Evolutionary conservation across 352 stramenopile genomes (phyloP).

Genomic region (Globisporangium cylindrosporum): DNA sequence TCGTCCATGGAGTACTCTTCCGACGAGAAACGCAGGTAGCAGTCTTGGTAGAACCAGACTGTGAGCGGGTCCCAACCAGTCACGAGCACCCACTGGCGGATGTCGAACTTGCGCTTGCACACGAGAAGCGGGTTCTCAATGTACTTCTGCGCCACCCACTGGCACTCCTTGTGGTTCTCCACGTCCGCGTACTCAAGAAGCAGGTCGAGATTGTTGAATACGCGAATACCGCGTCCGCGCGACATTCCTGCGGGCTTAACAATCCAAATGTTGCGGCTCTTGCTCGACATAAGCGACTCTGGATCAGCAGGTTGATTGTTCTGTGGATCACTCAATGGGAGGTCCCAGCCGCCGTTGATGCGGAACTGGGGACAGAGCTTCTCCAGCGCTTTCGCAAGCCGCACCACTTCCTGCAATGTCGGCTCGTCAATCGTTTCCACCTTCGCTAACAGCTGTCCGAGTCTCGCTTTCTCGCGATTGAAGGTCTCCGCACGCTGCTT

Average conservation of each 20-base stretch:
- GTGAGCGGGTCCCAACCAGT: slow-evolving; percentile 92
- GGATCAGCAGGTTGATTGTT: slow-evolving; percentile 7
- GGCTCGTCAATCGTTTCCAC: slow-evolving; percentile 31
- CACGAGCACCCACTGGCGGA: slow-evolving; percentile 92
- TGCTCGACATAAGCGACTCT: slow-evolving; percentile 8
- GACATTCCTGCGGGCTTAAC: slow-evolving; percentile 90
- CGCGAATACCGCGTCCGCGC: slow-evolving; percentile 82
- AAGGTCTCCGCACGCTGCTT: slow-evolving; percentile 43
- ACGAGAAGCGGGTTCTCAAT: slow-evolving; percentile 86
- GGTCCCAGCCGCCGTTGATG: slow-evolving; percentile 59
- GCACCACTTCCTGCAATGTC: slow-evolving; percentile 28
- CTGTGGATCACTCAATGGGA: background rate
- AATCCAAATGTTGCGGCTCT: slow-evolving; percentile 90
- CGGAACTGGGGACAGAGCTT: slow-evolving; percentile 65
- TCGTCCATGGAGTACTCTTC: slow-evolving; percentile 82
- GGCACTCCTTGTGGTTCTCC: slow-evolving; percentile 84
- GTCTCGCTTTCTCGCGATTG: slow-evolving; percentile 48
- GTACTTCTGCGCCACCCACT: slow-evolving; percentile 89
- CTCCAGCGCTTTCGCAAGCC: slow-evolving; percentile 30
- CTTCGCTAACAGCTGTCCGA: slow-evolving; percentile 42
- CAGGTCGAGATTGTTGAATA: slow-evolving; percentile 82
- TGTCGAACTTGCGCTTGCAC: slow-evolving; percentile 90
- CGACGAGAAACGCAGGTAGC: slow-evolving; percentile 90
- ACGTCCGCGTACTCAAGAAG: slow-evolving; percentile 84
- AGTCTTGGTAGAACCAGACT: slow-evolving; percentile 91